Evolutionary conservation across 2,329 filamentous ascomycete genomes (phyloP).

Genomic region (Cladorrhinum sp.): DNA sequence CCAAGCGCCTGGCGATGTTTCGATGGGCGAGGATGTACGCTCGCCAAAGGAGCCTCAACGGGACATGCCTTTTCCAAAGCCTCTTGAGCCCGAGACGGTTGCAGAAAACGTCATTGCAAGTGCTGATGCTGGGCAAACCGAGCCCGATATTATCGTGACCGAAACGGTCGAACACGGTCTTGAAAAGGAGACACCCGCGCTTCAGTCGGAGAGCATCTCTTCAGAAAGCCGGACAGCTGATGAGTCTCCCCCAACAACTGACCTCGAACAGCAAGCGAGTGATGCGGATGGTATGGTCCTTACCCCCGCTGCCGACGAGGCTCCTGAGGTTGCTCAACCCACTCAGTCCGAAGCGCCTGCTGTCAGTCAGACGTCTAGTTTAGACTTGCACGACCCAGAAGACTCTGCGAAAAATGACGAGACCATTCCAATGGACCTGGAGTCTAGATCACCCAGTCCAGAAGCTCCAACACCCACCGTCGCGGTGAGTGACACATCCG

Average conservation of each 20-base stretch:
- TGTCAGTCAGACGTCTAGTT: background rate
- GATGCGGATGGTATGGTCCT: background rate
- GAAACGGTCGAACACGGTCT: background rate
- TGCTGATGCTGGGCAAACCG: background rate
- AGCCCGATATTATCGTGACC: background rate
- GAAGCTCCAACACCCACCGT: constrained; percentile 17
- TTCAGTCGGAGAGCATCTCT: background rate
- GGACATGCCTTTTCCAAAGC: background rate
- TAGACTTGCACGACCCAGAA: background rate
- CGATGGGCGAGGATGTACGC: constrained; percentile 14
- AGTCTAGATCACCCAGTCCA: constrained; percentile 24
- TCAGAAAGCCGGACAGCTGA: background rate
- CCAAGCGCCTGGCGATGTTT: constrained; percentile 13
- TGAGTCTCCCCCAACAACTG: background rate
- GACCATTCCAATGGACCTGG: constrained; percentile 26
- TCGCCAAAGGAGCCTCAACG: constrained; percentile 7
- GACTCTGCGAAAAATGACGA: constrained; percentile 15
- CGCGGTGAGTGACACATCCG: constrained; percentile 30
- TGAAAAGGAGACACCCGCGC: background rate
- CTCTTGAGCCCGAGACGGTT: background rate
- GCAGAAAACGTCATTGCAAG: background rate
- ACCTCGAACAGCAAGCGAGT: background rate
- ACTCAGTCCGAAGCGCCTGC: background rate
- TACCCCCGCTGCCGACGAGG: background rate
- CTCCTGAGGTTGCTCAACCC: background rate